Base-by-base conservation (phyloP, 257 asterid species). In the Coffea eugenioides region DNA sequence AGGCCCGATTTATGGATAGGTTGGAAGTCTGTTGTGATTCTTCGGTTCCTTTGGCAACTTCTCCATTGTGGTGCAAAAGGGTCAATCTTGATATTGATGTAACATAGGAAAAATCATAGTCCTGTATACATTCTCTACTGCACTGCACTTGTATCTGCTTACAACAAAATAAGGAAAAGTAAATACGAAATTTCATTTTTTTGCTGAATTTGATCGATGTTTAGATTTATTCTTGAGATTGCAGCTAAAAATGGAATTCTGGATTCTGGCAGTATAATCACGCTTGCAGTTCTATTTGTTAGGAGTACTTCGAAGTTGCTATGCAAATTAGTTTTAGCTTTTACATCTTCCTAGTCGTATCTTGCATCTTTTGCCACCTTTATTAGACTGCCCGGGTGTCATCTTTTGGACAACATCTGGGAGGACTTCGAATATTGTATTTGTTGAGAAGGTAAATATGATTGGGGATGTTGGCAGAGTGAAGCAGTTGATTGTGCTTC, bases 31-130 rank as follows among this genome's bases (percentile, higher is more conserved):
- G 31, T 31, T 31, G 0, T 31, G 31, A 31, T 31, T 31, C 31
- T 31, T 92, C 98, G 1, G 65, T 83, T 65, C 99, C 98, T 70
- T 88, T 89, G 85, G 91, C 91, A 80, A 78, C 80, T 79, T 94
- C 98, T 83, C 95, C 98, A 6, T 84, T 95, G 78, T 95, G 97
- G 98, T 85, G 81, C 81, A 79, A 85, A 67, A 56, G 64, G 59
- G 52, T 56, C 31, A 57, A 52, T 49, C 43, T 82, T 70, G 75
- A 71, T 77, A 31, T 71, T 82, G 43, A 82, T 39, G 12, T 56
- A 71, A 82, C 82, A 73, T 78, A 78, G 57, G 11, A 62, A 15
- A 31, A 81, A 69, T 71, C 48, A 67, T 62, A 69, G 7, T 8
- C 16, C 13, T 31, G 31, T 31, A 31, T 31, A 31, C 31, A 31